Conservation (phyloP, 805 yeast genomes). For the Ogataea parapolymorpha region DNA sequence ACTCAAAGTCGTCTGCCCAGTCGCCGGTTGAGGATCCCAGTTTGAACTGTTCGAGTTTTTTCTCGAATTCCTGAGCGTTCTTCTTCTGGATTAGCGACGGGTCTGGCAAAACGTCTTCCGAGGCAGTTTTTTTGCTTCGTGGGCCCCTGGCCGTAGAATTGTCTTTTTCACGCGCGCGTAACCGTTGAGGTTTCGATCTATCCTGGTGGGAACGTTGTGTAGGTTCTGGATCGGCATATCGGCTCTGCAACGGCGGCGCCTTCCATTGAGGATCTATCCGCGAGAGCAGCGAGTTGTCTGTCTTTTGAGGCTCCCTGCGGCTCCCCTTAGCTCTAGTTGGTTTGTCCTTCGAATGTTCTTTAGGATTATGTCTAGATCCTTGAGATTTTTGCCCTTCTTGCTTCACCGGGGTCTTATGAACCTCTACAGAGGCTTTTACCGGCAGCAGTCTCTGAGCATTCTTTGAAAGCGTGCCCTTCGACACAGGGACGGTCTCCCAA, state of each 20-base stretch:
- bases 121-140: neutral
- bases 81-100: constrained; percentile 9
- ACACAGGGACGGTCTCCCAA: constrained; percentile 11
- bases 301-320: neutral
- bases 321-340: neutral
- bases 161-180: neutral
- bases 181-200: neutral
- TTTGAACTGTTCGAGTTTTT: constrained; percentile 11
- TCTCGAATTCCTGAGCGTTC: constrained; percentile 18
- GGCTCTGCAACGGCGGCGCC: constrained; percentile 5
- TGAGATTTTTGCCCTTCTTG: neutral
- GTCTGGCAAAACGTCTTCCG: neutral
- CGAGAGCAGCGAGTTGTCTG: constrained; percentile 3
- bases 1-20: constrained; percentile 22
- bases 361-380: neutral
- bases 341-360: neutral
- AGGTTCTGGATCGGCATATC: constrained; percentile 4
- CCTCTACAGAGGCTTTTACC: neutral
- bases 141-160: neutral
- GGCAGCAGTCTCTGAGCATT: constrained; percentile 21
- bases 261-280: constrained; percentile 9
- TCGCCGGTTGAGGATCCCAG: constrained; percentile 8
- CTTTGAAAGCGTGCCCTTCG: constrained; percentile 8
- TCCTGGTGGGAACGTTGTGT: neutral
- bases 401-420: neutral